Evolutionary conservation across 139 green algal species (phyloP), one percentile per base, ranked within the genome.

Genomic region (Chlamydomonas schloesseri): DNA sequence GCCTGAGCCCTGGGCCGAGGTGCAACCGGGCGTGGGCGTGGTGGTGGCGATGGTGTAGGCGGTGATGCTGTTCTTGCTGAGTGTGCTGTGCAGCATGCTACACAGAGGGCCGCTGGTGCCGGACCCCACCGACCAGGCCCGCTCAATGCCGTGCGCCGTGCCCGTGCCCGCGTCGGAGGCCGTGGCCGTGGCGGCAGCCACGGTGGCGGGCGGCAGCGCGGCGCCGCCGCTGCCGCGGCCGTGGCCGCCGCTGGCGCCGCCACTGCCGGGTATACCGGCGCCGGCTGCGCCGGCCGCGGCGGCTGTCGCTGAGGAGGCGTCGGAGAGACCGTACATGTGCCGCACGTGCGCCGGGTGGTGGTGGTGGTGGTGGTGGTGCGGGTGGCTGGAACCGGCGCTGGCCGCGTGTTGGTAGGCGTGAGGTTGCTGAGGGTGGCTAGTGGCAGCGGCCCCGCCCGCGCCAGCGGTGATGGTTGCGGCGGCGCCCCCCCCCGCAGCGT

Each of bases 61-160:
- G 9, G 75, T 82, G 29, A 84, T 33, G 46, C 64, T 75, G 37
- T 42, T 33, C 78, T 74, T 74, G 46, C 64, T 75, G 10, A 84
- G 37, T 0, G 78, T 84, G 29, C 64, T 75, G 3, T 84, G 62
- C 64, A 84, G 64, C 60, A 84, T 17, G 78, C 78, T 84, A 29
- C 18, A 72, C 28, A 83, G 58, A 17, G 76, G 76, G 0, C 76
- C 76, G 60, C 76, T 83, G 60, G 76, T 50, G 28, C 42, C 42
- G 6, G 58, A 73, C 37, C 76, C 60, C 3, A 73, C 60, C 10
- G 76, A 83, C 76, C 76, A 83, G 31, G 76, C 47, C 13, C 76
- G 58, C 10, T 83, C 76, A 5, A 83, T 62, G 23, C 31, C 58
- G 60, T 50, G 42, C 42, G 42, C 42, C 42, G 42, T 50, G 42